Evolutionary conservation across 1,139 yeast species (phyloP).

Genomic region (Geotrichum fermentans): DNA sequence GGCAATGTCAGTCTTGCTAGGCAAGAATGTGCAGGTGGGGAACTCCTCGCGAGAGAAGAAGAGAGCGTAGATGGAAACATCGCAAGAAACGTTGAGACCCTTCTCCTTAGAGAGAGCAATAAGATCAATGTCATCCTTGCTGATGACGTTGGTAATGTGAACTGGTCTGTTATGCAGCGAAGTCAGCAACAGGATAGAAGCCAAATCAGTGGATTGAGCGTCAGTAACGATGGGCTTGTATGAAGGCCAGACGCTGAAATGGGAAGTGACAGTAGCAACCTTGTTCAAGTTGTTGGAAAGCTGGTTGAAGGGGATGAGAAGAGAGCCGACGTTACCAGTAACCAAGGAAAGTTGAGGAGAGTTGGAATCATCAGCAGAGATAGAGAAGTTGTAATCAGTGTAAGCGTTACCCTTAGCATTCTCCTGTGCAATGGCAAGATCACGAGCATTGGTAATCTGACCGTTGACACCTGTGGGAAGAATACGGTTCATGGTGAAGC

Average conservation of each 20-base stretch:
- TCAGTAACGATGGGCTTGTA: slow-evolving; percentile 85
- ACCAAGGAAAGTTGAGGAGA: slow-evolving; percentile 58
- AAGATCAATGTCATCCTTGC: slow-evolving; percentile 76
- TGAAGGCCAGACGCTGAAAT: slow-evolving; percentile 79
- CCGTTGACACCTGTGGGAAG: slow-evolving; percentile 69
- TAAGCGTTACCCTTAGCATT: slow-evolving; percentile 49
- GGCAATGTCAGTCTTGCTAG: slow-evolving; percentile 72
- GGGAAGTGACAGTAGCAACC: slow-evolving; percentile 72
- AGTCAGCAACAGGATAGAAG: slow-evolving; percentile 84
- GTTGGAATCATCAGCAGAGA: slow-evolving; percentile 77
- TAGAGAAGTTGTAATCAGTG: slow-evolving; percentile 77
- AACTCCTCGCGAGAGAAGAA: slow-evolving; percentile 70
- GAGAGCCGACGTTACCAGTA: slow-evolving; percentile 65
- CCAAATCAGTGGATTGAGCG: slow-evolving; percentile 86
- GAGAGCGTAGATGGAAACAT: slow-evolving; percentile 75
- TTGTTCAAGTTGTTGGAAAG: slow-evolving; percentile 55
- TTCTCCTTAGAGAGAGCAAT: slow-evolving; percentile 82
- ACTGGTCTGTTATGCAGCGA: slow-evolving; percentile 80
- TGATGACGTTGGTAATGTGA: slow-evolving; percentile 82
- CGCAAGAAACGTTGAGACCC: slow-evolving; percentile 81
- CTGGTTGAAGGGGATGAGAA: slow-evolving; percentile 76
- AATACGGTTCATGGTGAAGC: slow-evolving; percentile 82
- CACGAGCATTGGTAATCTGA: slow-evolving; percentile 57
- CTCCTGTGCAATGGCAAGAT: slow-evolving; percentile 54
- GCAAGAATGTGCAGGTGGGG: slow-evolving; percentile 66